phyloP scores from a whole-genome alignment of 2,329 filamentous ascomycete species.

The Paecilomyces niveus region DNA sequence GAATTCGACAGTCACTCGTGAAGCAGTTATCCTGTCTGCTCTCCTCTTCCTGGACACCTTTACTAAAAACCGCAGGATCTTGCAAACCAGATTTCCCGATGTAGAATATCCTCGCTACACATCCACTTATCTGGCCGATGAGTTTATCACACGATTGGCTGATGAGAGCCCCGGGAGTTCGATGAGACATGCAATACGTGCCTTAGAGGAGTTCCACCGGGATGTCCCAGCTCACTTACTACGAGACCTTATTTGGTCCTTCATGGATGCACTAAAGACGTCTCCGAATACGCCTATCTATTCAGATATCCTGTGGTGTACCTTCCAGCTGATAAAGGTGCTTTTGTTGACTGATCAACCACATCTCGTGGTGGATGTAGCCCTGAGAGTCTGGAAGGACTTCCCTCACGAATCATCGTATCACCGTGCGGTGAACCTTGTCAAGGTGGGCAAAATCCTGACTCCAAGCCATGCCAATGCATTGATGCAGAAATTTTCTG shows the following conservation, averaged over 20 bases:
- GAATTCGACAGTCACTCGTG: slow-evolving; percentile 1
- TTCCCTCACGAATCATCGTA: slow-evolving; percentile 12
- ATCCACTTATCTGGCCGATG: slow-evolving; percentile 7
- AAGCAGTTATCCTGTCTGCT: slow-evolving; percentile 10
- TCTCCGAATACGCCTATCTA: background rate
- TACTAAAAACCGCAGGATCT: background rate
- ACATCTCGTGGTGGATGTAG: slow-evolving; percentile 6
- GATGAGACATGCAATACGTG: background rate
- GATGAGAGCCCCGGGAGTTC: background rate
- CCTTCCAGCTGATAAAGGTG: slow-evolving; percentile 7
- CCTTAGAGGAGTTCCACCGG: background rate
- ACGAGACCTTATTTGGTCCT: slow-evolving; percentile 4
- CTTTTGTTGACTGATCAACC: slow-evolving; percentile 9
- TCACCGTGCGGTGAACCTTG: slow-evolving; percentile 7
- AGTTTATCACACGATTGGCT: slow-evolving; percentile 5
- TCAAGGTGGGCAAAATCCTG: slow-evolving; percentile 3
- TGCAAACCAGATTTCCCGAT: slow-evolving; percentile 3
- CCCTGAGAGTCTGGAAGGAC: slow-evolving; percentile 5
- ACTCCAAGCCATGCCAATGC: slow-evolving; percentile 2
- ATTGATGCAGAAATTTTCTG: slow-evolving; percentile 4
- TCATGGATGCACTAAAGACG: slow-evolving; percentile 2
- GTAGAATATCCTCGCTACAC: slow-evolving; percentile 6
- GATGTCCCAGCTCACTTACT: slow-evolving; percentile 7
- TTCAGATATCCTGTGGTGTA: background rate
- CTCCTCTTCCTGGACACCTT: slow-evolving; percentile 11